Percentiles rank a stretch among this genome's conserved stretches.
Evolutionary conservation across 371 early-diverging fungal species (phyloP).

Genomic region (Phascolomyces articulosus): DNA sequence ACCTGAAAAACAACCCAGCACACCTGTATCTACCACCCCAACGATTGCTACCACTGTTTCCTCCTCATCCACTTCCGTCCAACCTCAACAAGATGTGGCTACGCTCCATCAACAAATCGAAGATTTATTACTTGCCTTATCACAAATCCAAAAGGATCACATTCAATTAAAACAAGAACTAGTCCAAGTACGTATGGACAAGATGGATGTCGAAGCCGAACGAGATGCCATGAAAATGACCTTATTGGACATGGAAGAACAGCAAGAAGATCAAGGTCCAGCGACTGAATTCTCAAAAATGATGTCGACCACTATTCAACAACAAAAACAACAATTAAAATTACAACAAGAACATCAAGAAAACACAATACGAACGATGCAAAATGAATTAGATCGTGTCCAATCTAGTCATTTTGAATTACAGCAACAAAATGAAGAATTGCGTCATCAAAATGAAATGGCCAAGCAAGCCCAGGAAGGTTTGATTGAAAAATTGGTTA

Average conservation of each 20-base stretch:
- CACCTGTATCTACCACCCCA: slow-evolving; percentile 5
- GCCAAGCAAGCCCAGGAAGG: slow-evolving; percentile 45
- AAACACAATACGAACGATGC: not conserved
- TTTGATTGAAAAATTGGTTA: slow-evolving; percentile 44
- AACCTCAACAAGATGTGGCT: slow-evolving; percentile 33
- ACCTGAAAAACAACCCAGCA: not conserved
- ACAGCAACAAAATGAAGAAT: slow-evolving; percentile 40
- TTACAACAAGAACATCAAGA: not conserved
- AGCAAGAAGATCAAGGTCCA: not conserved
- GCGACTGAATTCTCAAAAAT: not conserved
- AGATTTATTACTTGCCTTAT: slow-evolving; percentile 58
- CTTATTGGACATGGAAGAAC: slow-evolving; percentile 20
- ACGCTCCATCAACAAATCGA: slow-evolving; percentile 65
- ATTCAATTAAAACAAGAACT: slow-evolving; percentile 61
- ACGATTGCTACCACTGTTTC: slow-evolving; percentile 4
- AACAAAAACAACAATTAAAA: not conserved
- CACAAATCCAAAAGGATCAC: slow-evolving; percentile 60
- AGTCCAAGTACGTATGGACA: slow-evolving; percentile 56
- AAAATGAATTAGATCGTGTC: slow-evolving; percentile 18
- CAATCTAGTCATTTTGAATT: slow-evolving; percentile 29
- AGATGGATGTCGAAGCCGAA: slow-evolving; percentile 59
- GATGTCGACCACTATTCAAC: no score
- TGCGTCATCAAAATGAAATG: slow-evolving; percentile 39
- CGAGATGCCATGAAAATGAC: slow-evolving; percentile 42
- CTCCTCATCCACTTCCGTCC: not conserved